Evolutionary conservation across 2,329 filamentous ascomycete genomes (phyloP).

Genomic region (Cordyceps farinosa): DNA sequence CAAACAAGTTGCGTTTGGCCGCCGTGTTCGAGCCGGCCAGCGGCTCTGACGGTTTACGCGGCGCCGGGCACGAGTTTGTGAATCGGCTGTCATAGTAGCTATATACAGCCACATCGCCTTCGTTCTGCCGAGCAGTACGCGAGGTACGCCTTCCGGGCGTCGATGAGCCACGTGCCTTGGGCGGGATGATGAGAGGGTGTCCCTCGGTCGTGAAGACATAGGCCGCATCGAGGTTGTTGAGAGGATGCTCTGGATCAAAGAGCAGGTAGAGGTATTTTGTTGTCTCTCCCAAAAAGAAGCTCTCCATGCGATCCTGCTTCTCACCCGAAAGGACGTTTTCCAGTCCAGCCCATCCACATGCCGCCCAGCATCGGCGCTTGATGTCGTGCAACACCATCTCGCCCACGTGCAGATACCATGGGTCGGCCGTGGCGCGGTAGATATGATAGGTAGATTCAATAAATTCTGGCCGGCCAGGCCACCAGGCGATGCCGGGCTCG

Average conservation of each 20-base stretch:
- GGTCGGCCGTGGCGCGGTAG: constrained; percentile 89
- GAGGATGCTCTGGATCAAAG: constrained; percentile 78
- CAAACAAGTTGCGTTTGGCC: constrained; percentile 77
- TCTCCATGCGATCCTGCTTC: constrained; percentile 93
- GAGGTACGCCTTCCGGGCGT: not conserved
- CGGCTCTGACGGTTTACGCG: constrained; percentile 50
- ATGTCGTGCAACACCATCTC: constrained; percentile 95
- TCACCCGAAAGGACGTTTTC: constrained; percentile 80
- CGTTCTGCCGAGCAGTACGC: constrained; percentile 21
- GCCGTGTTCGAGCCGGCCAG: constrained; percentile 77
- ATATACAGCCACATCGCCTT: constrained; percentile 25
- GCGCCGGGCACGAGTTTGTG: constrained; percentile 63
- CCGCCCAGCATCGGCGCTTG: constrained; percentile 79
- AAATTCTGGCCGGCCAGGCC: constrained; percentile 92
- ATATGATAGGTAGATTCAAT: constrained; percentile 95
- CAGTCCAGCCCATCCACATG: constrained; percentile 90
- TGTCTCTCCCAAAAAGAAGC: constrained; percentile 95
- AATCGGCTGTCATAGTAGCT: constrained; percentile 43
- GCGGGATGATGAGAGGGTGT: constrained; percentile 82
- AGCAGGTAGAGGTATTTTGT: constrained; percentile 93
- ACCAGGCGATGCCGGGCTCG: constrained; percentile 86
- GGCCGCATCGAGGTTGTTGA: constrained; percentile 81
- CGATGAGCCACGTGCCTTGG: constrained; percentile 21
- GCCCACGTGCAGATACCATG: constrained; percentile 92
- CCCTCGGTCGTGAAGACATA: constrained; percentile 97